Percentiles rank a stretch among this genome's conserved stretches.
phyloP scores from a whole-genome alignment of 2,329 filamentous ascomycete genomes.

The Corinectria fuckeliana region DNA sequence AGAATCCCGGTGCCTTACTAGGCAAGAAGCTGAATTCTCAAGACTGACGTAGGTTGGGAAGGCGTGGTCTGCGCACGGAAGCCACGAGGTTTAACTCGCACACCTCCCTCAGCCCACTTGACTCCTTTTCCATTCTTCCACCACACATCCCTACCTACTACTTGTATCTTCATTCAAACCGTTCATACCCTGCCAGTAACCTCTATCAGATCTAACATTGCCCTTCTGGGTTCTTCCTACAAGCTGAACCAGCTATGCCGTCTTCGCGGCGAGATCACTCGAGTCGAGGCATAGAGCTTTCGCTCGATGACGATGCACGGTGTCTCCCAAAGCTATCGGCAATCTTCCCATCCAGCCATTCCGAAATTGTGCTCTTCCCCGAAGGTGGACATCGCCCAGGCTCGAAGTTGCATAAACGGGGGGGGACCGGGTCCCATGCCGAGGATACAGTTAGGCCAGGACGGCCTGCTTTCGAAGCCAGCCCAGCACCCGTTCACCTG shows the following conservation, averaged over 20 bases:
- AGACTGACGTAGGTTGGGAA: background rate
- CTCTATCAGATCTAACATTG: background rate
- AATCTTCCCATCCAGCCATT: conserved; percentile 18
- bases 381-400: background rate
- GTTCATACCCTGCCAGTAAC: background rate
- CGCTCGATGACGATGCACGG: conserved; percentile 15
- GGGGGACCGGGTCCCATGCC: background rate
- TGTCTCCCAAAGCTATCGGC: conserved; percentile 31
- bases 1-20: background rate
- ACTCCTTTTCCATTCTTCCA: background rate
- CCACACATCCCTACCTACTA: background rate
- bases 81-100: background rate
- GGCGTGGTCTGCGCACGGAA: no score
- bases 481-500: background rate
- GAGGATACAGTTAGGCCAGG: background rate
- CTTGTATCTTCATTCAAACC: background rate
- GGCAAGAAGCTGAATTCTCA: background rate
- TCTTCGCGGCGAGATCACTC: background rate
- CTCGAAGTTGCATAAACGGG: background rate
- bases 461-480: background rate
- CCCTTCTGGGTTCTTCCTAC: background rate
- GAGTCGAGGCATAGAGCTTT: conserved; percentile 25
- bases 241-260: background rate
- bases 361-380: conserved; percentile 22
- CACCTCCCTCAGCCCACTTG: background rate